Conservation (phyloP, 2,329 filamentous ascomycete species). For the Ophiognomonia clavigignenti-juglandacearum region DNA sequence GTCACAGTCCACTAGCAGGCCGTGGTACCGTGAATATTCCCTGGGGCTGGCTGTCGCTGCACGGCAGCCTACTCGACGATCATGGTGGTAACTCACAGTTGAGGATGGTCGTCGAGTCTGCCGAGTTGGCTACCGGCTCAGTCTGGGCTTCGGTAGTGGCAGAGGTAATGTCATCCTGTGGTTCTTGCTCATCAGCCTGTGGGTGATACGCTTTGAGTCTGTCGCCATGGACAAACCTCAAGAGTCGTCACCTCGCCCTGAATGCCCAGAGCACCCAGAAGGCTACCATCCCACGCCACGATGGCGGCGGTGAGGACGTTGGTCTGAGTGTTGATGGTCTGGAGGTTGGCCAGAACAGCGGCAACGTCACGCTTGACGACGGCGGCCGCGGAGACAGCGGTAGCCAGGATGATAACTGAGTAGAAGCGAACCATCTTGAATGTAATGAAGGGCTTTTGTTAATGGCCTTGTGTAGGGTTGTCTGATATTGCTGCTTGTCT, state of each 20-base stretch:
- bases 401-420: too few relatives aligned
- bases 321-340: too few relatives aligned
- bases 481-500: too few relatives aligned
- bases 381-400: too few relatives aligned
- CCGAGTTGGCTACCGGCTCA: constrained; percentile 5
- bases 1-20: too few relatives aligned
- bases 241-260: neutral
- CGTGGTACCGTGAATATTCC: too few relatives aligned
- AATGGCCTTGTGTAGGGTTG: too few relatives aligned
- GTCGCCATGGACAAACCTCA: neutral
- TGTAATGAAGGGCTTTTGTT: too few relatives aligned
- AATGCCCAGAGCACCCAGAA: constrained; percentile 9
- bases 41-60: too few relatives aligned
- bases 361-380: too few relatives aligned
- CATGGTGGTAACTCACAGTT: neutral
- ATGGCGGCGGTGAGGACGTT: constrained; percentile 7
- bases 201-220: neutral
- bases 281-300: constrained; percentile 8
- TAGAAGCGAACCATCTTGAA: too few relatives aligned
- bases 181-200: neutral
- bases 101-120: constrained; percentile 12
- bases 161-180: constrained; percentile 5
- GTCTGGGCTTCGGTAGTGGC: constrained; percentile 8
- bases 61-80: neutral
- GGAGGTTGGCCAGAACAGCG: too few relatives aligned